Evolutionary conservation across 768 basidiomycete species (phyloP).

Genomic region (Xerocomus spinulosus): DNA sequence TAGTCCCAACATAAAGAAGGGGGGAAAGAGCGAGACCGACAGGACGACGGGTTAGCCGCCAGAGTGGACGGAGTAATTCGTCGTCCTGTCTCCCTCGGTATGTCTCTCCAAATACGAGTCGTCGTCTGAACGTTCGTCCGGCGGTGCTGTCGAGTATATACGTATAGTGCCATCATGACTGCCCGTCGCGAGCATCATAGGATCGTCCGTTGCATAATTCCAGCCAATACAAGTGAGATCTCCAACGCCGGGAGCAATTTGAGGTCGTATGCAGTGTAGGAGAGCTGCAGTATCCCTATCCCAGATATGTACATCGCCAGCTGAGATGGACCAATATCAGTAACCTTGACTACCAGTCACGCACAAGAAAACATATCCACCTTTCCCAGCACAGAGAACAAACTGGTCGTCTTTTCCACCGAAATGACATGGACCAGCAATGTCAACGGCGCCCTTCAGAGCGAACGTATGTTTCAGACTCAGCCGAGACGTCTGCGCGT

Average conservation of each 20-base stretch:
- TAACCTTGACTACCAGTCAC: background rate
- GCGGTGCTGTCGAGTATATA: constrained; percentile 56
- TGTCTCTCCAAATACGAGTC: constrained; percentile 22
- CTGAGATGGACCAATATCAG: constrained; percentile 34
- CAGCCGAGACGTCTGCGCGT: constrained; percentile 28
- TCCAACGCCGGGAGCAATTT: constrained; percentile 43
- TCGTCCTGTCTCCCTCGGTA: constrained; percentile 22
- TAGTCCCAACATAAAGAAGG: too few relatives aligned
- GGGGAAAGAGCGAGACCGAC: constrained; percentile 1
- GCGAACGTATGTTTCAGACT: constrained; percentile 64
- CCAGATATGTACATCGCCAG: constrained; percentile 83
- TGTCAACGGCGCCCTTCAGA: constrained; percentile 63
- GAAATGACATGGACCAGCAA: constrained; percentile 79
- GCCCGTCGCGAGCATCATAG: constrained; percentile 62
- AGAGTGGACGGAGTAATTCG: constrained; percentile 26
- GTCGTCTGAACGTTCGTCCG: constrained; percentile 21
- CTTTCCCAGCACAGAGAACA: constrained; percentile 74
- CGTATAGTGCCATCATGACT: constrained; percentile 72
- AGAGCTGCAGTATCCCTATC: constrained; percentile 74
- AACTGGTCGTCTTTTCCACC: constrained; percentile 77
- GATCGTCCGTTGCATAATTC: constrained; percentile 58
- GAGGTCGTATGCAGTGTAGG: constrained; percentile 64
- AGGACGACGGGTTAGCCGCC: constrained; percentile 17
- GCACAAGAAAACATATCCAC: constrained; percentile 29
- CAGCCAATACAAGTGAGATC: constrained; percentile 80